Evolutionary conservation across 352 stramenopile species (phyloP).

Genomic region (Phytophthora agathidicida): DNA sequence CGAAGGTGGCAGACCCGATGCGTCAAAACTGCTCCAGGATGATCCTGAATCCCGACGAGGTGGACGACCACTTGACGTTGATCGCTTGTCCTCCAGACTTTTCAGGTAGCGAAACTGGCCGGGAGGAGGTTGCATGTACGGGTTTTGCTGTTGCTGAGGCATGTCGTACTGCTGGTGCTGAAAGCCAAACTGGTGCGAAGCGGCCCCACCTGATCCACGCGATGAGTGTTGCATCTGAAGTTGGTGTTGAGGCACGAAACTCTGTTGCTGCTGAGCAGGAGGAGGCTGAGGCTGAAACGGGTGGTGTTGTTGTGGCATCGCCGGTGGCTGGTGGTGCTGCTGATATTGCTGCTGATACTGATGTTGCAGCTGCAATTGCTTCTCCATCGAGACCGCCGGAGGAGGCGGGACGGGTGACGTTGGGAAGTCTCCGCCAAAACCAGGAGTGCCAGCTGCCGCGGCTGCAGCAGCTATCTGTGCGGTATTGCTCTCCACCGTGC

Average conservation of each 20-base stretch:
- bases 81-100: slow-evolving; percentile 63
- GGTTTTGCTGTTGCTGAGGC: slow-evolving; percentile 38
- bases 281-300: slow-evolving; percentile 36
- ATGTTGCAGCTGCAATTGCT: slow-evolving; percentile 65
- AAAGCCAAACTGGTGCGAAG: slow-evolving; percentile 32
- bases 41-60: slow-evolving; percentile 59
- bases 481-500: slow-evolving; percentile 86
- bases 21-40: slow-evolving; percentile 62
- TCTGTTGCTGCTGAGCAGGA: slow-evolving; percentile 36
- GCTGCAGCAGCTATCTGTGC: slow-evolving; percentile 57
- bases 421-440: slow-evolving; percentile 25
- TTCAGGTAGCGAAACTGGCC: slow-evolving; percentile 74
- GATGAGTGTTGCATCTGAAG: slow-evolving; percentile 40
- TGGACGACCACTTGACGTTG: slow-evolving; percentile 34
- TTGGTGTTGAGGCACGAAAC: slow-evolving; percentile 48
- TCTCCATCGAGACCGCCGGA: slow-evolving; percentile 40
- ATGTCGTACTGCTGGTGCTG: slow-evolving; percentile 50
- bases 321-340: slow-evolving; percentile 45
- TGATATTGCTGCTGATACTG: slow-evolving; percentile 73
- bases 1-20: slow-evolving; percentile 39
- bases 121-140: slow-evolving; percentile 36
- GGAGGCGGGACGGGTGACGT: slow-evolving; percentile 36
- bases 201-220: slow-evolving; percentile 18
- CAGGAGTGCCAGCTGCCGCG: slow-evolving; percentile 14
- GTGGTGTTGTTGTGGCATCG: slow-evolving; percentile 43